A percentile compares a stretch with the other conserved stretches of the same genome.
Conservation (phyloP, 345 rosid species). For the Bruguiera gymnorhiza region DNA sequence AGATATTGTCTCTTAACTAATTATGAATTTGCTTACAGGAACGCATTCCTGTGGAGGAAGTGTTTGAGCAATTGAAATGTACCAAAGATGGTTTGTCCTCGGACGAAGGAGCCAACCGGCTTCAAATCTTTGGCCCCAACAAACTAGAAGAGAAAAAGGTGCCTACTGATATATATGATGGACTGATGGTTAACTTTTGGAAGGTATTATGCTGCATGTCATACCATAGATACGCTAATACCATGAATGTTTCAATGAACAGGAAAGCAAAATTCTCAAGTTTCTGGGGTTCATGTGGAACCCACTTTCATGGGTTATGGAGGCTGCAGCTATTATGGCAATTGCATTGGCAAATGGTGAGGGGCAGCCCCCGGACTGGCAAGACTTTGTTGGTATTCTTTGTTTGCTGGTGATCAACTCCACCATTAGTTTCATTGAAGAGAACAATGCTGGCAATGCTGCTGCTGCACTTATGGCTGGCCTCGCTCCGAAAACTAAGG, state of each 20-base stretch:
- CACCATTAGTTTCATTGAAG: conserved; percentile 34
- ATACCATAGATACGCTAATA: background rate
- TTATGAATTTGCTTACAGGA: conserved; percentile 42
- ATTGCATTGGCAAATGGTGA: conserved; percentile 30
- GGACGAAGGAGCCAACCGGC: conserved; percentile 65
- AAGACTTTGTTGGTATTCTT: conserved; percentile 26
- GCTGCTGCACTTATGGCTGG: conserved; percentile 35
- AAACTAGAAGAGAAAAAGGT: conserved; percentile 84
- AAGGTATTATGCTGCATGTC: too few relatives aligned
- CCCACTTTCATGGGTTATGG: conserved; percentile 35
- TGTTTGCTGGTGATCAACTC: conserved; percentile 32
- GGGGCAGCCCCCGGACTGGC: conserved; percentile 30
- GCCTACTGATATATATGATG: background rate
- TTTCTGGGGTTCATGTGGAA: conserved; percentile 35
- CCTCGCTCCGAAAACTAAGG: conserved; percentile 31
- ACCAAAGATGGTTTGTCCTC: conserved; percentile 55
- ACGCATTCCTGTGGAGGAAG: conserved; percentile 79
- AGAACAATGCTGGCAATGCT: conserved; percentile 33
- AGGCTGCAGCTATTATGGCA: conserved; percentile 32
- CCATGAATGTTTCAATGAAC: background rate
- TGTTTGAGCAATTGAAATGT: conserved; percentile 84
- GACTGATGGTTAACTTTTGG: background rate
- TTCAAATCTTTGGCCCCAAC: conserved; percentile 88
- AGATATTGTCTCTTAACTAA: too few relatives aligned
- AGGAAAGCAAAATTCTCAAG: conserved; percentile 33